Base-by-base conservation (phyloP, 441 rosid species). In the Theobroma grandiflorum region DNA sequence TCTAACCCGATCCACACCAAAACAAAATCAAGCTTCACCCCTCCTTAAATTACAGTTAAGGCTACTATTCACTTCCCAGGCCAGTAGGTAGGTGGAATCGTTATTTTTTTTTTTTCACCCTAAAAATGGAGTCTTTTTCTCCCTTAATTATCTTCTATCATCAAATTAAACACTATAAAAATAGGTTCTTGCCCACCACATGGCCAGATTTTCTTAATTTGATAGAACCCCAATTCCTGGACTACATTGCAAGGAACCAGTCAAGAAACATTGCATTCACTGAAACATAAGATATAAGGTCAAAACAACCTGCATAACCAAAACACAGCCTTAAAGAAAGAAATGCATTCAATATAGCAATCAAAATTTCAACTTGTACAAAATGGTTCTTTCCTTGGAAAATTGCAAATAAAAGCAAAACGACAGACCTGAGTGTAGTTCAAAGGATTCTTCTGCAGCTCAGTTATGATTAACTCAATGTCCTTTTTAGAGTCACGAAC, bases 361-460 rank as follows among this genome's bases (percentile, higher is more conserved):
- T 18, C 63, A 72, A 72, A 35, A 6, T 40, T 73, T 57, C 33
- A 73, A 57, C 64, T 38, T 2, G 53, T 10, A 43, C 5, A 49
- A 22, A 52, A 22, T 18, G 40, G 67, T 10, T 52, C 59, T 43
- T 45, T 31, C 22, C 62, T 4, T 15, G 72, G 35, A 64, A 40
- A 67, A 33, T 20, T 20, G 53, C 11, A 76, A 43, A 43, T 22
- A 73, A 74, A 73, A 49, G 59, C 52, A 62, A 35, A 63, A 72
- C 72, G 12, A 49, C 73, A n/a, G 64, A 94, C 98, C 97, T 96
- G 98, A 53, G 96, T 94, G 80, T 93, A 93, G 80, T 91, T 96
- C 82, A 96, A 90, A 83, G 99, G 99, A 75, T 90, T 91, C 89
- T 87, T 96, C 82, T 91, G 93, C 86, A 95, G 81, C 87, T 96